Base-by-base conservation (phyloP, 2,329 filamentous ascomycete genomes). In the Aspergillus ochraceoroseus region DNA sequence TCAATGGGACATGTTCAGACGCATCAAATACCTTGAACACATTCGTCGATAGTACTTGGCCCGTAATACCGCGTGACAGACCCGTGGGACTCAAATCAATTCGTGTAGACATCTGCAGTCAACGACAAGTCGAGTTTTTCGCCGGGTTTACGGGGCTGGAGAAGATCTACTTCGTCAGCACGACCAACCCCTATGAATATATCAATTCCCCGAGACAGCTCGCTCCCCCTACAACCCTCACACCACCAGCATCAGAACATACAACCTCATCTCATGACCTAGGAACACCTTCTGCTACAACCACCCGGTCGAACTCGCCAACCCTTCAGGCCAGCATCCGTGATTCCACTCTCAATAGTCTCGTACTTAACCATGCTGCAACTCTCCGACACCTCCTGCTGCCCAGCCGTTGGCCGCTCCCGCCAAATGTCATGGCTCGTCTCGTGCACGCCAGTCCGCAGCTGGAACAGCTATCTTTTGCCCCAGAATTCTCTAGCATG, bases 11-110 rank as follows among this genome's bases (percentile, higher is more conserved):
- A 46, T 71, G 71, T 7, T 64, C 65, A 2, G 63, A 67, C n/a
- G 55, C 64, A 6, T 52, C 56, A 4, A 15, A 7, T 17, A 48
- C 61, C 66, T 36, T 65, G 46, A 59, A 55, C 46, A 58, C 75
- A 2, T 82, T 80, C 54, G 61, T 79, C 8, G 77, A 80, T 49
- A 67, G 71, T 22, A 73, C 70, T 2, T 80, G 77, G 76, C 64
- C 68, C 9, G 53, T 54, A 15, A 41, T 53, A 44, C 52, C 59
- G 39, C 52, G 56, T 3, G 50, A 54, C 6, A 35, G 35, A 4
- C 49, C 63, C 4, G 54, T 67, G 1, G 56, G 62, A 5, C 58
- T 76, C 25, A 77, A 72, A 47, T 65, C 68, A 29, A 51, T 79
- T 22, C 62, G 73, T 5, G 50, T 70, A 19, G 77, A 80, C 55